Evolutionary conservation across 2,329 filamentous ascomycete species (phyloP).

Genomic region (Tolypocladium capitatum): DNA sequence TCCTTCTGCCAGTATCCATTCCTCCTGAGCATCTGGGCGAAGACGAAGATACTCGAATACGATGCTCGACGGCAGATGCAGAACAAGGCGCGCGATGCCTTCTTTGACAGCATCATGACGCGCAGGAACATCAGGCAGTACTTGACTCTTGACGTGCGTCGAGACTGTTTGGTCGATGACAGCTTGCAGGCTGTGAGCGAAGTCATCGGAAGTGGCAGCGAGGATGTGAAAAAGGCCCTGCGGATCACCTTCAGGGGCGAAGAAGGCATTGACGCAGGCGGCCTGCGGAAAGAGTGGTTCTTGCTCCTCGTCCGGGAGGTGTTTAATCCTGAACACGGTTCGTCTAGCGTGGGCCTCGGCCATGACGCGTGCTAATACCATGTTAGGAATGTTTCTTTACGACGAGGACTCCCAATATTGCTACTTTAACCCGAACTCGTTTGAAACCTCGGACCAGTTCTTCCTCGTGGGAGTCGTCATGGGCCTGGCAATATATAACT

Average conservation of each 20-base stretch:
- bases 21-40: conserved; percentile 80
- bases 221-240: conserved; percentile 83
- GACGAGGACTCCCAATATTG: conserved; percentile 84
- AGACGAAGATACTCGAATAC: conserved; percentile 80
- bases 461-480: conserved; percentile 81
- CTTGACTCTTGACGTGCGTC: conserved; percentile 61
- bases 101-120: conserved; percentile 78
- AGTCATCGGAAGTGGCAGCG: conserved; percentile 64
- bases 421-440: conserved; percentile 84
- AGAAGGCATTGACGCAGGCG: conserved; percentile 83
- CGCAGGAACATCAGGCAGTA: conserved; percentile 63
- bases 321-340: conserved; percentile 82
- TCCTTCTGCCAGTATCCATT: conserved; percentile 89
- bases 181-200: conserved; percentile 76
- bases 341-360: conserved; percentile 15
- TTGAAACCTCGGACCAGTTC: conserved; percentile 85
- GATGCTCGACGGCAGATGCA: conserved; percentile 85
- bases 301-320: conserved; percentile 76
- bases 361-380: conserved; percentile 3
- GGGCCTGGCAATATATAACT: conserved; percentile 88
- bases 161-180: conserved; percentile 80
- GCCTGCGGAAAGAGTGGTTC: conserved; percentile 90
- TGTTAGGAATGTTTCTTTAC: conserved; percentile 73
- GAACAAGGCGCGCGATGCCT: conserved; percentile 73
- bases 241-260: conserved; percentile 78